Conservation (phyloP, 805 yeast species). For the Ogataea haglerorum region DNA sequence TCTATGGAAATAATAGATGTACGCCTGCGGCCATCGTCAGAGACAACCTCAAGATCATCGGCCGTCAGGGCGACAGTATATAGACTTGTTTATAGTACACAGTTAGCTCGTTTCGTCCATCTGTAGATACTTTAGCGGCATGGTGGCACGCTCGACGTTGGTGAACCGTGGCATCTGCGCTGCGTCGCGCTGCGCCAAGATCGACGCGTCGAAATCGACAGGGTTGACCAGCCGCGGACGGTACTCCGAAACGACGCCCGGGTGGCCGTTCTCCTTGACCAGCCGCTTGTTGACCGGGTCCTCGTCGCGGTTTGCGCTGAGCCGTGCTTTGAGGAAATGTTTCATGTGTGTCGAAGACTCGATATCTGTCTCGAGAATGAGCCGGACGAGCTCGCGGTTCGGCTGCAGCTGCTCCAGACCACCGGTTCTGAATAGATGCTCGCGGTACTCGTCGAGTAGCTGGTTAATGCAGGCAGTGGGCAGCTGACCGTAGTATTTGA, state of each 20-base stretch:
- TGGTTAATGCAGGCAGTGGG: conserved; percentile 48
- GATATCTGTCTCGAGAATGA: conserved; percentile 29
- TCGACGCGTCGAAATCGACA: conserved; percentile 25
- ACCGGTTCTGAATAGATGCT: conserved; percentile 34
- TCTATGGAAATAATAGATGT: conserved; percentile 74
- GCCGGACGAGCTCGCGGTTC: conserved; percentile 25
- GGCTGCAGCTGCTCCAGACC: conserved; percentile 20
- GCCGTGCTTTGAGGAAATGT: conserved; percentile 31
- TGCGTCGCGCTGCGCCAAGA: conserved; percentile 16
- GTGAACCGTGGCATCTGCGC: conserved; percentile 53
- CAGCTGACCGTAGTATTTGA: conserved; percentile 44
- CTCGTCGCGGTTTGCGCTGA: conserved; percentile 29
- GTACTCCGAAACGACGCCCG: conserved; percentile 34
- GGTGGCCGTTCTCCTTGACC: conserved; percentile 35
- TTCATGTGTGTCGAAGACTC: conserved; percentile 33
- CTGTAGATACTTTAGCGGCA: conserved; percentile 40
- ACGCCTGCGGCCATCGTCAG: conserved; percentile 52
- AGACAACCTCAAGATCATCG: conserved; percentile 59
- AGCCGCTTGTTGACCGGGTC: conserved; percentile 29
- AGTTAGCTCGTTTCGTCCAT: conserved; percentile 4
- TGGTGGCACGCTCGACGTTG: conserved; percentile 61
- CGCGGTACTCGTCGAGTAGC: conserved; percentile 36
- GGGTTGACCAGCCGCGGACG: conserved; percentile 44
- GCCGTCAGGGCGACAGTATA: conserved; percentile 67
- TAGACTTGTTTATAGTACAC: conserved; percentile 21